Percentiles rank a stretch among this genome's conserved stretches.
These are phyloP conservation scores for Dothistroma septosporum DNA, from an alignment of 2,329 filamentous ascomycete species.

Conservation along the genomic window DNA sequence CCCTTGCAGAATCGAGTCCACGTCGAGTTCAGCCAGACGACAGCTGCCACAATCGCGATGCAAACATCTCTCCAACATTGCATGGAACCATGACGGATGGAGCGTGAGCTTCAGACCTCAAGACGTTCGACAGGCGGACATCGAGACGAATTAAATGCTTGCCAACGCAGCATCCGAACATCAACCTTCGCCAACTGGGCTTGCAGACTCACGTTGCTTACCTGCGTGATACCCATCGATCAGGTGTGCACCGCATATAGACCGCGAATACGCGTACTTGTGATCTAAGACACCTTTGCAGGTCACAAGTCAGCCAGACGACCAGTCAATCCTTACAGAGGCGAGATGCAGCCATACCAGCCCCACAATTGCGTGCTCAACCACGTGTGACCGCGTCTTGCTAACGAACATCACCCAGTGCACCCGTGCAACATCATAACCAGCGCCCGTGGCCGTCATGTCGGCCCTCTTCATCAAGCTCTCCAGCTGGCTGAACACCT, in stretches of 20 bases:
- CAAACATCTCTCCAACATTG: too few species aligned
- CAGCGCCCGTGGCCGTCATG: neutral
- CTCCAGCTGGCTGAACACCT: neutral
- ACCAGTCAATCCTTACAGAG: neutral
- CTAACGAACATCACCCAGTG: neutral
- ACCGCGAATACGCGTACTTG: neutral
- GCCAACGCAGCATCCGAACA: neutral
- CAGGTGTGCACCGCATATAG: neutral
- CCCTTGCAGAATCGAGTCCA: too few species aligned
- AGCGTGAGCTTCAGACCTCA: too few species aligned
- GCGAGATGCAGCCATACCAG: neutral
- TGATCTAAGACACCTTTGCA: neutral
- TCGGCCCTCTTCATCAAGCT: neutral
- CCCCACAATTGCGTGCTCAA: slow-evolving; percentile 3
- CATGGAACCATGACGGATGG: too few species aligned
- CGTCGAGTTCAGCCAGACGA: too few species aligned
- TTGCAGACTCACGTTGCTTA: neutral
- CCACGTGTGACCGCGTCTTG: neutral
- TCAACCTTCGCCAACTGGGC: neutral
- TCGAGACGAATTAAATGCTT: neutral
- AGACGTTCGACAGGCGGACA: too few species aligned
- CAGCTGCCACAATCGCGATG: too few species aligned
- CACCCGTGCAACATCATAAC: neutral
- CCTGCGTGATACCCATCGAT: neutral
- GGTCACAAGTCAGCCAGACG: neutral